A percentile compares a stretch with the other conserved stretches of the same genome.
These are phyloP conservation scores for Neohortaea acidophila DNA, from an alignment of 495 filamentous ascomycete species.

Conservation along the genomic window DNA sequence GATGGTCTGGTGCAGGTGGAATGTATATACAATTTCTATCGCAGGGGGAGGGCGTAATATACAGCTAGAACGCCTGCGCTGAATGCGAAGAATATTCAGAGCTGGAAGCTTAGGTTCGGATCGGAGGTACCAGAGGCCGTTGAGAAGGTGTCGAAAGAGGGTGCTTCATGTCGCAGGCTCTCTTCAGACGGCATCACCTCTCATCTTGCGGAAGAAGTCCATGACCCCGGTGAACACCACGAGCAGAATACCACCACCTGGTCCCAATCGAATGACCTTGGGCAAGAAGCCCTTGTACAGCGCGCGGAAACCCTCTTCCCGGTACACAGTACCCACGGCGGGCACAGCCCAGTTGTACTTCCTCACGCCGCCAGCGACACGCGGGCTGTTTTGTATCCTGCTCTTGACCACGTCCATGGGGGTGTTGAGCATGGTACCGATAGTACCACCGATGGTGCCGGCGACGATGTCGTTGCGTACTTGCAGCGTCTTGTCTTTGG, in stretches of 20 bases:
- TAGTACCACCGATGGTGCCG: slow-evolving; percentile 72
- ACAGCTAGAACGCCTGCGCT: no score
- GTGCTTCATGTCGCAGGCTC: no score
- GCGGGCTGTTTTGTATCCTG: slow-evolving; percentile 83
- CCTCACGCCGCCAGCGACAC: slow-evolving; percentile 56
- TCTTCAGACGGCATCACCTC: slow-evolving; percentile 23
- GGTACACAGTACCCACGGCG: slow-evolving; percentile 66
- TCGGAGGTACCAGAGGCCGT: no score
- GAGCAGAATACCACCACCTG: slow-evolving; percentile 78
- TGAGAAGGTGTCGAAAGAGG: no score
- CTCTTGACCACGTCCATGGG: slow-evolving; percentile 97
- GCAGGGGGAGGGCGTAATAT: no score
- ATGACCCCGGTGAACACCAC: slow-evolving; percentile 89
- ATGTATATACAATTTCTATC: no score
- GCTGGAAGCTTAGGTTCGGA: no score
- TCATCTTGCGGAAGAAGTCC: slow-evolving; percentile 67
- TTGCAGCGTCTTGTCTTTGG: slow-evolving; percentile 60
- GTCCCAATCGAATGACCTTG: slow-evolving; percentile 80
- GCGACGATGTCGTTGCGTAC: slow-evolving; percentile 77
- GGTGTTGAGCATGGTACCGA: slow-evolving; percentile 89
- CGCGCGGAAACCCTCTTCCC: slow-evolving; percentile 82
- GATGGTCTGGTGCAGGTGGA: no score
- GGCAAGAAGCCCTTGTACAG: slow-evolving; percentile 96
- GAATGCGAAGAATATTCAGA: no score
- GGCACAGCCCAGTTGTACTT: slow-evolving; percentile 99